Evolutionary conservation across 441 rosid genomes (phyloP), one percentile per base, ranked within the genome.

Genomic region (Euphorbia schlechtendalii): DNA sequence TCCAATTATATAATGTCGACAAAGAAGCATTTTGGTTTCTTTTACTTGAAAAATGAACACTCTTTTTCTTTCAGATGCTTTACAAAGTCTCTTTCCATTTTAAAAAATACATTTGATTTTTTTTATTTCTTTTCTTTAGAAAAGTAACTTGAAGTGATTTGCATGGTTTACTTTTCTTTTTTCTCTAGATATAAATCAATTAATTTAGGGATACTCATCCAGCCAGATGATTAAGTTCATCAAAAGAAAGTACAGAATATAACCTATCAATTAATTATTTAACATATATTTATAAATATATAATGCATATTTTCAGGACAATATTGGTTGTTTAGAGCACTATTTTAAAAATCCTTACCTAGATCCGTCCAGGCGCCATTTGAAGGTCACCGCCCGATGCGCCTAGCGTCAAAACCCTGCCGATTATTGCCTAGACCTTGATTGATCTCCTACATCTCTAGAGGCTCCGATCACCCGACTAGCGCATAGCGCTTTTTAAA

Each of bases 21-120:
- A 71, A 83, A 76, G 71, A 69, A 67, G 80, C 74, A 69, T 76
- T 77, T 83, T 77, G 75, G 18, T 76, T 73, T 65, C 72, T 79
- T 77, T 70, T 70, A 18, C 72, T 67, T 69, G 68, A 64, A 72
- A 66, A 76, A 83, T 73, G 61, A 27, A 30, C 52, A 70, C 75
- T 69, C 86, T 80, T 85, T 84, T 76, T 71, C 73, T 82, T 78
- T 76, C 63, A 36, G 84, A 64, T 82, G 89, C 89, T 81, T 84
- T 66, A 76, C 38, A 57, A 78, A 78, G 74, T 65, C 73, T 63
- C 81, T 71, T 77, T 84, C 72, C 15, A 67, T 70, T 72, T 56
- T 36, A 63, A 68, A 51, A 22, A 72, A 67, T 24, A 11, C n/a
- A 71, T 66, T 65, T 43, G 32, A 30, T 61, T 51, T 51, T 51